Conservation (phyloP, 2,329 filamentous ascomycete species). For the Ophiostoma fasciatum region DNA sequence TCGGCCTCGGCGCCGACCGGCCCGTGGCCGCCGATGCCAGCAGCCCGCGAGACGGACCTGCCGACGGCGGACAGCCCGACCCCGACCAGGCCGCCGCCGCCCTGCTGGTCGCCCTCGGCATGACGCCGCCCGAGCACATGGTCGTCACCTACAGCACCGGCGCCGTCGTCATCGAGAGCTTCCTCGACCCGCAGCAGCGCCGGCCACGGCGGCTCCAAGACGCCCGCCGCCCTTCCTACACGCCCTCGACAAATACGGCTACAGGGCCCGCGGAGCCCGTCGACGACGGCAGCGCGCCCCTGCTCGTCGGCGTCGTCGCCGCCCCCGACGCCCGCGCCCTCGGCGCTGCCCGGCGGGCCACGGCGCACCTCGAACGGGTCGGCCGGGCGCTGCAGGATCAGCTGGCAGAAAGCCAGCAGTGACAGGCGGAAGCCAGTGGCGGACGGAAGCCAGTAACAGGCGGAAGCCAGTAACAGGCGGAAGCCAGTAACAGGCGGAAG, state of each 20-base stretch:
- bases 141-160: constrained; percentile 39
- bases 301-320: constrained; percentile 40
- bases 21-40: background rate
- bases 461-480: too few relatives aligned
- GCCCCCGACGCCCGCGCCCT: constrained; percentile 32
- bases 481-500: too few relatives aligned
- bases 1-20: constrained; percentile 26
- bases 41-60: constrained; percentile 29
- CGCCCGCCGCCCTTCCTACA: too few relatives aligned
- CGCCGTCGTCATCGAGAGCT: constrained; percentile 24
- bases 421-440: constrained; percentile 4
- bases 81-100: constrained; percentile 35
- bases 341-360: constrained; percentile 36
- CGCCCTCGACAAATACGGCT: constrained; percentile 7
- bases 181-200: constrained; percentile 23
- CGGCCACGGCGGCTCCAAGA: background rate
- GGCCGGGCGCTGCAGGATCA: constrained; percentile 39
- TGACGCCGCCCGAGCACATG: constrained; percentile 35
- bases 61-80: constrained; percentile 36
- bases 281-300: constrained; percentile 25
- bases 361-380: constrained; percentile 36
- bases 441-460: background rate
- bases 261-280: constrained; percentile 9
- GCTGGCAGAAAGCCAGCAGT: constrained; percentile 32
- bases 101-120: constrained; percentile 30